Base-by-base conservation (phyloP, 2,329 filamentous ascomycete genomes). In the Scytalidium lignicola region DNA sequence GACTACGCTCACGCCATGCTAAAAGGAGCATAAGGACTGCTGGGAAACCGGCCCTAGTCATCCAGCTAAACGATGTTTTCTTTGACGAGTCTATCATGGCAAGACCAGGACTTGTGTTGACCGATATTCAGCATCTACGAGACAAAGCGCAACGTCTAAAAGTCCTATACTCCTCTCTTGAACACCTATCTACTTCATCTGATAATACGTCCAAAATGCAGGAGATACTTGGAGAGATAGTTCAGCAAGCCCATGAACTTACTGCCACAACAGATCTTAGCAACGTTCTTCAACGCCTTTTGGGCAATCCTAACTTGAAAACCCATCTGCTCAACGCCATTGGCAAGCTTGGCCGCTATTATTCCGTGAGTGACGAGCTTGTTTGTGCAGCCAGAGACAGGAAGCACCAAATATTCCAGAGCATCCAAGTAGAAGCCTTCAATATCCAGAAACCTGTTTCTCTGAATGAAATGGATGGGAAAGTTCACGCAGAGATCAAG, bases 401-500 rank as follows among this genome's bases (percentile, higher is more conserved):
- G 44, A 46, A 54, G 42, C 56, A 50, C 17, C 44, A 46, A 3
- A 45, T 62, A 9, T 65, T 65, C 51, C 41, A 53, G 4, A 52
- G 51, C 41, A 51, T 63, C 19, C 18, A 57, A 8, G 50, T 62
- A 6, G 52, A 60, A 40, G 20, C 56, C 3, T 54, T 61, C 17
- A 23, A 50, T 37, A 55, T 49, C 41, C 43, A 28, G 41, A 49
- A 44, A 43, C 57, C 44, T 26, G 39, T 18, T 44, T 52, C 23
- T 49, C 44, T 41, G 19, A 26, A 21, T 23, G 28, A 26, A 42
- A 19, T 26, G 32, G 21, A 4, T 37, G 46, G 29, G n/a, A 71
- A 66, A 44, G 64, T 78, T 20, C 75, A 79, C 51, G 74, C 74
- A 3, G 74, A 78, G 56, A 67, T 79, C 21, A 74, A 78, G 51